Percentiles rank a stretch among this genome's conserved stretches.
These are phyloP conservation scores for Luffa aegyptiaca DNA, from an alignment of 306 rosid species.

Conservation along the genomic window DNA sequence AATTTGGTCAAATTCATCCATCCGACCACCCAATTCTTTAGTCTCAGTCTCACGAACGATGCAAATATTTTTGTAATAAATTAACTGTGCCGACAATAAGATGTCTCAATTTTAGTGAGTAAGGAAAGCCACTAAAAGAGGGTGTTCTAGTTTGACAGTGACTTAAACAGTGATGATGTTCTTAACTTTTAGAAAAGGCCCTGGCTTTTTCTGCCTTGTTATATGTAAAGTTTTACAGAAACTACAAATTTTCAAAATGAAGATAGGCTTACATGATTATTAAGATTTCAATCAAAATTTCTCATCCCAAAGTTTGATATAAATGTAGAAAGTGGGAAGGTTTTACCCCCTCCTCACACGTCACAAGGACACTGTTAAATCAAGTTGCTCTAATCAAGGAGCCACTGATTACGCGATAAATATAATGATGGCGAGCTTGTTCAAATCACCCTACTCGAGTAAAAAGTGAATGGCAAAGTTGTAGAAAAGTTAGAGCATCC, in stretches of 20 bases:
- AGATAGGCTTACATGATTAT: not conserved
- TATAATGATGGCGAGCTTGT: not conserved
- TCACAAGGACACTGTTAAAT: not conserved
- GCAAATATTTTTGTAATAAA: not conserved
- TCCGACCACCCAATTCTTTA: not conserved
- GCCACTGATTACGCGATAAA: conserved; percentile 1
- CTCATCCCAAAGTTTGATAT: too few relatives aligned
- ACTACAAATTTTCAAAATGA: not conserved
- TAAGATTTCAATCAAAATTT: not conserved
- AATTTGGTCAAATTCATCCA: conserved; percentile 5
- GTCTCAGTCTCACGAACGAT: not conserved
- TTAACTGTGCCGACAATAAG: conserved; percentile 3
- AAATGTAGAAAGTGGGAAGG: too few relatives aligned
- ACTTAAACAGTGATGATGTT: not conserved
- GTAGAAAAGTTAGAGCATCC: not conserved
- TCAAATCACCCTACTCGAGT: not conserved
- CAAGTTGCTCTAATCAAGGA: not conserved
- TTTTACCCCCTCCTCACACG: not conserved
- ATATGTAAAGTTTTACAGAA: not conserved
- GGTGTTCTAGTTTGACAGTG: not conserved
- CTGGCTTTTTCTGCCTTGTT: not conserved
- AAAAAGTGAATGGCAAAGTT: not conserved
- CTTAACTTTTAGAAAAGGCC: not conserved
- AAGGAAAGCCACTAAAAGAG: not conserved
- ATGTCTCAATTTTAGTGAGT: not conserved